Evolutionary conservation across 345 rosid species (phyloP), one percentile per base, ranked within the genome.

Genomic region (Corchorus capsularis): DNA sequence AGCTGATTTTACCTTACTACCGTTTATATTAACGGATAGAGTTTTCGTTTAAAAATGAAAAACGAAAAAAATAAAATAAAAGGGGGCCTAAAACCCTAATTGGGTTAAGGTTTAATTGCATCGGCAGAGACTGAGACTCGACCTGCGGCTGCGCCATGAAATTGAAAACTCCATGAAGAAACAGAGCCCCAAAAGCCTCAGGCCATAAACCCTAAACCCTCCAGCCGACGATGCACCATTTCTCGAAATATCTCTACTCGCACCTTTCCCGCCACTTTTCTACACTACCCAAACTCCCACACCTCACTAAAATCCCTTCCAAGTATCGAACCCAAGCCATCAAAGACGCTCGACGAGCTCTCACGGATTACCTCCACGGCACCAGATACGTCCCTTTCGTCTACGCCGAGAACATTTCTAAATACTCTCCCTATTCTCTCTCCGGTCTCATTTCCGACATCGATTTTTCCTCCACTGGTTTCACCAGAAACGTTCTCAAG

Each of bases 331-430:
- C 88, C 20, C 74, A 72, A 41, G 93, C 87, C 14, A 82, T 90
- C 78, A 43, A 35, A 63, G 76, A 85, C 76, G 91, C 93, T 0
- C 89, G 85, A 55, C 79, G 86, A 72, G 91, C 87, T 14, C 76
- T 92, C 46, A 85, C 87, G 3, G 94, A 92, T 5, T 92, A 90
- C 74, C 90, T 92, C 71, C 84, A 83, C 72, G 12, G 70, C 71
- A 90, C 93, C 0, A 81, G 85, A 22, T 86, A 87, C 9, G 45
- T 92, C 27, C 90, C 97, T 4, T 89, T 75, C 83, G 13, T 73
- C 10, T 83, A 76, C 84, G 93, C 97, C 4, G 97, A 92, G 55
- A 81, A 86, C 72, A 90, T 92, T 65, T 82, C 85, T 59, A 69
- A 86, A 19, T 80, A 89, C 81, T 83, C 97, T 22, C 47, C 79